Base-by-base conservation (phyloP, 306 rosid species). In the Pyrus betulifolia region DNA sequence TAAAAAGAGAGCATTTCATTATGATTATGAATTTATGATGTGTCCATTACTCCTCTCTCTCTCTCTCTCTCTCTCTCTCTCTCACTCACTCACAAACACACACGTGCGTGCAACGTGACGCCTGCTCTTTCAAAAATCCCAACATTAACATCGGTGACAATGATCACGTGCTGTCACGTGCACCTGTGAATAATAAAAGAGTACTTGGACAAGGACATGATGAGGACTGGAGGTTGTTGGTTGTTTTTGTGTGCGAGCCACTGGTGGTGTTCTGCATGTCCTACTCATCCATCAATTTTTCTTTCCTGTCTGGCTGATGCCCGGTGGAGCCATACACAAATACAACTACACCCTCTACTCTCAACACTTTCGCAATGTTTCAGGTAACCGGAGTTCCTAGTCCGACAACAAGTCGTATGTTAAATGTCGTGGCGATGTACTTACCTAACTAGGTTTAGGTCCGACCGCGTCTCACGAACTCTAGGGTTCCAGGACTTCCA, bases 81-180 rank as follows among this genome's bases (percentile, higher is more conserved):
- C 2, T n/a, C n/a, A n/a, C n/a, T n/a, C n/a, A 3, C 10, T 57
- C 23, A 3, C 27, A 25, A 25, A 25, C 27, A 25, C 27, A 25
- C 40, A 6, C 85, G 82, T 74, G 85, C 69, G 30, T 7, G 76
- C 64, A 73, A 78, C 74, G 74, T 54, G 82, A 42, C 3, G 19
- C 5, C 52, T 30, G 6, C 58, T 64, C 55, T 30, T 79, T 66
- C 54, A 44, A 25, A 62, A 19, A 22, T 15, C 13, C 23, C 3
- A 17, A 64, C 69, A 3, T 33, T 33, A 33, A 5, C 0, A 33
- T 62, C 19, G 42, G 33, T 7, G 11, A 30, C 63, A 28, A 45
- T 6, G 52, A 22, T 78, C 79, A 78, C 82, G 58, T 42, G 82
- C 60, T 52, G 65, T 30, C 42, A 65, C 64, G 59, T 69, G 73